Percentiles rank a stretch among this genome's conserved stretches.
Evolutionary conservation across 805 yeast genomes (phyloP).

Genomic region (Saturnispora besseyi): DNA sequence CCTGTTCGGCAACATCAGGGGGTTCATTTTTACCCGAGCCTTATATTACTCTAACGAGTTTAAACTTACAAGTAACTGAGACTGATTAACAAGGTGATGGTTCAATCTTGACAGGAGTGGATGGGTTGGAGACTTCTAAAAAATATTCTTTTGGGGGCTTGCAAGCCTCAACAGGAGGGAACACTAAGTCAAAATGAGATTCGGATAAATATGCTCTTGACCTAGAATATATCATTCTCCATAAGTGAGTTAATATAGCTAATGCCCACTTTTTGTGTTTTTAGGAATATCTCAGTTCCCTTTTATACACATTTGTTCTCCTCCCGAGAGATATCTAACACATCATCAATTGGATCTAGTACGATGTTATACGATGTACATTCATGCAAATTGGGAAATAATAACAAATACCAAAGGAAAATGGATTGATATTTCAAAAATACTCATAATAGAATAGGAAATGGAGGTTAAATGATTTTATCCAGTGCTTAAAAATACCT

Average conservation of each 20-base stretch:
- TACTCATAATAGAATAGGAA: too few species aligned
- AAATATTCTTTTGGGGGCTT: constrained; percentile 2
- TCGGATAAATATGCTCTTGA: background rate
- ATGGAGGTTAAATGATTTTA: too few species aligned
- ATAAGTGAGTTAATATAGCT: background rate
- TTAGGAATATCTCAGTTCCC: background rate
- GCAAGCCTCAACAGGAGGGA: constrained; percentile 7
- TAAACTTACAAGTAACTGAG: background rate
- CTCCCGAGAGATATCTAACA: background rate
- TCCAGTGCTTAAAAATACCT: too few species aligned
- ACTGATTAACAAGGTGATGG: background rate
- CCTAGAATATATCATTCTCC: background rate
- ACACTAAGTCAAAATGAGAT: background rate
- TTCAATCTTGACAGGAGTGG: background rate
- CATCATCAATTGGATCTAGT: background rate
- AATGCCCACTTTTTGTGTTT: background rate
- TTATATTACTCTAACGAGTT: background rate
- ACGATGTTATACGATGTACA: background rate
- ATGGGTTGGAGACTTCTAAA: background rate
- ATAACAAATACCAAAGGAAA: too few species aligned
- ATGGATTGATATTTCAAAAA: too few species aligned
- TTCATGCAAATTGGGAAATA: background rate
- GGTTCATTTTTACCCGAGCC: background rate
- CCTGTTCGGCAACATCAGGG: background rate
- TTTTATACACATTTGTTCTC: background rate